These are phyloP conservation scores for Pichia sp. DNA, from an alignment of 1,139 yeast species.

Conservation along the genomic window DNA sequence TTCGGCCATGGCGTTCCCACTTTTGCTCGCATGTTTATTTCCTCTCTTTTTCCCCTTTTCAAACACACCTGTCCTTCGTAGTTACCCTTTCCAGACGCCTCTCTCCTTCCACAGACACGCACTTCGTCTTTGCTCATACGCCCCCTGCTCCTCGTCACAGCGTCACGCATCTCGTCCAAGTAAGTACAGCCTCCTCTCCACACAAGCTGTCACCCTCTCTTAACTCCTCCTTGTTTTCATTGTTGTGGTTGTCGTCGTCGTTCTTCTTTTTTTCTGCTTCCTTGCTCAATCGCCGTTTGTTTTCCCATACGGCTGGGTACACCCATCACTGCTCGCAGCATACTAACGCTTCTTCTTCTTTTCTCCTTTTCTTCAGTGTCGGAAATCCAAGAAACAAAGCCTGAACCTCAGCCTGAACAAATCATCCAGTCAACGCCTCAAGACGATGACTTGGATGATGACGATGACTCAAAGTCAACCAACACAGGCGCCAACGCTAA, in stretches of 20 bases:
- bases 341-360: background rate
- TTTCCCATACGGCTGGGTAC: background rate
- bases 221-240: background rate
- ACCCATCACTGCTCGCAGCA: background rate
- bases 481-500: conserved; percentile 37
- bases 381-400: conserved; percentile 5
- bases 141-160: background rate
- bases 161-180: background rate
- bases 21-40: background rate
- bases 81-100: conserved; percentile 1
- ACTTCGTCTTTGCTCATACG: background rate
- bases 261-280: background rate
- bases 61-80: background rate
- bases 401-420: conserved; percentile 3
- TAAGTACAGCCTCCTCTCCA: background rate
- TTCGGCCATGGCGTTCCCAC: conserved; percentile 9
- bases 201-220: background rate
- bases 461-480: conserved; percentile 44
- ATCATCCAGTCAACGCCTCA: conserved; percentile 3
- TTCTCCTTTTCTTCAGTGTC: background rate
- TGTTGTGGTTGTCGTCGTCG: background rate
- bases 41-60: conserved; percentile 5
- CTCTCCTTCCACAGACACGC: background rate
- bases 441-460: conserved; percentile 43
- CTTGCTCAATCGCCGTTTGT: background rate